phyloP scores from a whole-genome alignment of 2,329 filamentous ascomycete species.

The Monosporascus sp. region DNA sequence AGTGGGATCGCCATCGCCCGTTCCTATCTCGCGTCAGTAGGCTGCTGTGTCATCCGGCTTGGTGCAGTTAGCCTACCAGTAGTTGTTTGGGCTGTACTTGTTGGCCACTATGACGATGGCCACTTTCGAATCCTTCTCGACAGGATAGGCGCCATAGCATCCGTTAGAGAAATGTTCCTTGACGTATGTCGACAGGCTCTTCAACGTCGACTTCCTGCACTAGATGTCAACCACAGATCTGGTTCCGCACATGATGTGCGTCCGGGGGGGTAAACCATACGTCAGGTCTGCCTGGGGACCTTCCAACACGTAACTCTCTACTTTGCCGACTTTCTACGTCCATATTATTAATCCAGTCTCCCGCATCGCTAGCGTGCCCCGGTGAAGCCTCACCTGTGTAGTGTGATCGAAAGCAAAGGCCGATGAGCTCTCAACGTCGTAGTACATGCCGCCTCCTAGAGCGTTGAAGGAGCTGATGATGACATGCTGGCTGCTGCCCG shows the following conservation, averaged over 20 bases:
- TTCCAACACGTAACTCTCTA: conserved; percentile 74
- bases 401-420: conserved; percentile 86
- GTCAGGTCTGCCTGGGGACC: conserved; percentile 72
- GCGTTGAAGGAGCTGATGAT: conserved; percentile 84
- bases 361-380: not conserved
- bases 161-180: conserved; percentile 84
- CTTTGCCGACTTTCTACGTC: conserved; percentile 68
- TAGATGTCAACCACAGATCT: conserved; percentile 12
- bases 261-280: conserved; percentile 43
- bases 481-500: conserved; percentile 75
- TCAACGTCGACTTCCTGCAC: conserved; percentile 73
- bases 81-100: conserved; percentile 98
- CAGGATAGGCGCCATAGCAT: conserved; percentile 77
- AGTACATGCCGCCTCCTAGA: conserved; percentile 77
- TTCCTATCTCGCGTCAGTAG: conserved; percentile 53
- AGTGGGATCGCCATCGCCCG: conserved; percentile 89
- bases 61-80: conserved; percentile 57
- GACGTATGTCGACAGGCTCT: conserved; percentile 69
- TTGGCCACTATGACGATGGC: conserved; percentile 85
- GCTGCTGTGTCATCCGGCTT: no score
- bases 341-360: conserved; percentile 7
- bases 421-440: conserved; percentile 79
- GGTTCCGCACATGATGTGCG: not conserved
- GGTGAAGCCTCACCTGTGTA: conserved; percentile 53
- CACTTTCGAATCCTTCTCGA: conserved; percentile 67